These are phyloP conservation scores for Paspalum vaginatum DNA, from an alignment of 176 grass and related monocot species.

Conservation along the genomic window DNA sequence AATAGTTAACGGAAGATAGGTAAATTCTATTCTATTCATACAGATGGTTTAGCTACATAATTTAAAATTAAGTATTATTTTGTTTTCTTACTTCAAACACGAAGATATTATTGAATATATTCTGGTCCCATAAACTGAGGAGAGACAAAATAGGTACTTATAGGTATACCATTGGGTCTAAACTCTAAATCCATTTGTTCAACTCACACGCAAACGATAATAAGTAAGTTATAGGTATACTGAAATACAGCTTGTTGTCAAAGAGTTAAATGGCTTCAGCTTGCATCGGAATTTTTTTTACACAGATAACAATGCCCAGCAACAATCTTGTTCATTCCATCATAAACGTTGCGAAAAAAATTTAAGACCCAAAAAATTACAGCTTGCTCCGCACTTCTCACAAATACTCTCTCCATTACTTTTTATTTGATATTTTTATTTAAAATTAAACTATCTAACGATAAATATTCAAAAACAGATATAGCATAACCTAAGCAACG, in stretches of 20 bases:
- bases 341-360: background rate
- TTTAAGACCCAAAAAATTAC: too few relatives aligned
- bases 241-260: background rate
- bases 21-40: background rate
- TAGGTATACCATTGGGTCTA: too few relatives aligned
- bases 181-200: background rate
- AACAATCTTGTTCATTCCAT: background rate
- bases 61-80: background rate
- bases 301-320: too few relatives aligned
- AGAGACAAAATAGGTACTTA: background rate
- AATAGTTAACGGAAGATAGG: background rate
- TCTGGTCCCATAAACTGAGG: background rate
- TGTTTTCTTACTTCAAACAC: conserved; percentile 4
- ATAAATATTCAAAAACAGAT: too few relatives aligned
- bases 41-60: background rate
- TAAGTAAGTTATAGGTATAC: background rate
- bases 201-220: background rate
- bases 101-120: background rate
- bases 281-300: background rate
- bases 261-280: background rate
- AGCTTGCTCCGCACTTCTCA: too few relatives aligned
- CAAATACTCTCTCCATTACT: too few relatives aligned
- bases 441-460: too few relatives aligned
- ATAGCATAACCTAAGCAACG: too few relatives aligned
- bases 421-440: too few relatives aligned